Percentiles rank a stretch among this genome's conserved stretches.
phyloP scores from a whole-genome alignment of 306 rosid species.

The Sicyos edulis region DNA sequence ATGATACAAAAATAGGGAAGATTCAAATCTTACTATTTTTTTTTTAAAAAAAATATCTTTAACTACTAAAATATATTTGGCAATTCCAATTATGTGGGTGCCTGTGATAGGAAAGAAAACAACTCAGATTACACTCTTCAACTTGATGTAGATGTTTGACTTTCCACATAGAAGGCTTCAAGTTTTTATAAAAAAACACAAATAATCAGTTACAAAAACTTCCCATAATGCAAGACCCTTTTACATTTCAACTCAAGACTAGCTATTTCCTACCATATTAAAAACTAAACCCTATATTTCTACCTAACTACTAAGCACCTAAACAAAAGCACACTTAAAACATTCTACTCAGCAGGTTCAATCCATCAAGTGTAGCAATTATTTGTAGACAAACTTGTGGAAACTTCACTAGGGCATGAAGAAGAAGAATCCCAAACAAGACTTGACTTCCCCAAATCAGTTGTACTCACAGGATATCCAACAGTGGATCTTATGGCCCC shows the following conservation, averaged over 20 bases:
- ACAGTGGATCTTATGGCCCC: constrained; percentile 10
- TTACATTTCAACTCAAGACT: background rate
- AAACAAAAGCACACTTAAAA: background rate
- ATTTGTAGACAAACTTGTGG: constrained; percentile 15
- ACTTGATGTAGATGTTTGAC: background rate
- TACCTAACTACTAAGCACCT: constrained; percentile 7
- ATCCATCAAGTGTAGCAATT: constrained; percentile 15
- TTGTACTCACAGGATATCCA: background rate
- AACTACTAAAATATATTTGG: too few species aligned
- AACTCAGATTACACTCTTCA: background rate
- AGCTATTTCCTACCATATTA: constrained; percentile 4
- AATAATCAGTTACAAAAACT: background rate
- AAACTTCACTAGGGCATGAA: constrained; percentile 20
- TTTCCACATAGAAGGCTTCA: background rate
- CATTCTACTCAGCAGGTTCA: background rate
- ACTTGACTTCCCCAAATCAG: constrained; percentile 13
- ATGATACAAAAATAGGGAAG: too few species aligned
- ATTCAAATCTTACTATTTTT: too few species aligned
- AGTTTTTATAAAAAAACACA: background rate
- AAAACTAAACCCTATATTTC: background rate
- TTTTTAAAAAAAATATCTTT: too few species aligned
- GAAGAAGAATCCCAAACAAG: constrained; percentile 20
- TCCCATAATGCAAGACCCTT: background rate
- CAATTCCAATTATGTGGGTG: background rate
- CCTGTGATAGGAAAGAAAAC: background rate